These are phyloP conservation scores for Gaillardinia entomophila DNA, from an alignment of 805 yeast genomes.

Conservation along the genomic window DNA sequence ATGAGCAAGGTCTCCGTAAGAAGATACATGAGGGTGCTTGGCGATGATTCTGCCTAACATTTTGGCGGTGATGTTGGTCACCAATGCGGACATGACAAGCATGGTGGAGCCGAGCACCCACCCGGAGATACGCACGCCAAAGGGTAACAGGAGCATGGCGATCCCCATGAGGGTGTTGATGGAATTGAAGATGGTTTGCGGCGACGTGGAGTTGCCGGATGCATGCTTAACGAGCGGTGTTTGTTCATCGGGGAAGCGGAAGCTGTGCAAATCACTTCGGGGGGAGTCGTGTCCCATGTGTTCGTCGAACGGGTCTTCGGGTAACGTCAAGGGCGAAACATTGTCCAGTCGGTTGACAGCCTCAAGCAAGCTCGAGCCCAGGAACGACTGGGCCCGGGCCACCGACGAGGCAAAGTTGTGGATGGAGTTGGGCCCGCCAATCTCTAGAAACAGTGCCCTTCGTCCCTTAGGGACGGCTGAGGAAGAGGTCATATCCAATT, in stretches of 20 bases:
- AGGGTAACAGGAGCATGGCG: constrained; percentile 68
- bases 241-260: not conserved
- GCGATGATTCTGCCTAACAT: constrained; percentile 66
- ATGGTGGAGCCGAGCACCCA: constrained; percentile 49
- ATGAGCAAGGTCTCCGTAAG: constrained; percentile 84
- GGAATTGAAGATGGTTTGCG: constrained; percentile 74
- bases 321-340: constrained; percentile 4
- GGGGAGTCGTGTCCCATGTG: not conserved
- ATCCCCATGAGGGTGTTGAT: constrained; percentile 73
- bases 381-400: constrained; percentile 29
- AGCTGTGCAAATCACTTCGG: not conserved
- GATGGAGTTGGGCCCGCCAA: constrained; percentile 32
- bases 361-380: constrained; percentile 12
- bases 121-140: constrained; percentile 64
- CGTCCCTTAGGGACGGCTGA: too few species aligned
- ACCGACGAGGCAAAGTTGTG: constrained; percentile 36
- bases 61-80: constrained; percentile 50
- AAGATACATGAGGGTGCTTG: constrained; percentile 72
- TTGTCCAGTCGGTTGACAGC: constrained; percentile 4
- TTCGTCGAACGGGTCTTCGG: not conserved
- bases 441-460: constrained; percentile 27
- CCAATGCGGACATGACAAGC: constrained; percentile 39
- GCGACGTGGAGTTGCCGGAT: constrained; percentile 50
- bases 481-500: too few species aligned
- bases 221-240: not conserved